Conservation (phyloP, 2,329 filamentous ascomycete species). For the Xylariales sp. region DNA sequence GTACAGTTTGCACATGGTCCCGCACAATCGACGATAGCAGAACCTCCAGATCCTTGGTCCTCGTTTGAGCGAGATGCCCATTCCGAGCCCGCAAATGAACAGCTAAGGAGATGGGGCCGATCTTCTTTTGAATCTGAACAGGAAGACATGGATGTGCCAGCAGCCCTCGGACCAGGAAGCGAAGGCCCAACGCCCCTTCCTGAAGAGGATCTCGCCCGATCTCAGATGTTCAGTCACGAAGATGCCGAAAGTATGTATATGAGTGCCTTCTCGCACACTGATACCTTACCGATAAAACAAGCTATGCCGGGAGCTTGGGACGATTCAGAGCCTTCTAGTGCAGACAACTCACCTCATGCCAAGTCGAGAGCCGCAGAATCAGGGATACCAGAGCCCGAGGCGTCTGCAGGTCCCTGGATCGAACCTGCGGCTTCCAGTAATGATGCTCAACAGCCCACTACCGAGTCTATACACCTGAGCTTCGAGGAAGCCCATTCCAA, state of each 20-base stretch:
- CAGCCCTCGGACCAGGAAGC: conserved; percentile 22
- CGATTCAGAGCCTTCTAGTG: conserved; percentile 30
- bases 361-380: conserved; percentile 10
- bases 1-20: conserved; percentile 23
- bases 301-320: conserved; percentile 52
- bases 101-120: conserved; percentile 16
- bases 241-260: conserved; percentile 86
- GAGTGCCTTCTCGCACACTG: conserved; percentile 59
- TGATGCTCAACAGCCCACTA: neutral
- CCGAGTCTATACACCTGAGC: neutral
- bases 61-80: conserved; percentile 25
- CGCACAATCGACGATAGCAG: conserved; percentile 28
- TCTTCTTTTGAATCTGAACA: conserved; percentile 11
- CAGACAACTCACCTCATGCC: conserved; percentile 15
- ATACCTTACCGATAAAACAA: conserved; percentile 24
- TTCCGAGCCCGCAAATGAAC: conserved; percentile 33
- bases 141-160: conserved; percentile 6
- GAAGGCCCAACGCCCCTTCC: conserved; percentile 21
- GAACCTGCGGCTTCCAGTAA: neutral
- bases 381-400: no score
- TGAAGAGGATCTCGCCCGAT: conserved; percentile 50
- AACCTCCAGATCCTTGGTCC: conserved; percentile 28
- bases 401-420: neutral
- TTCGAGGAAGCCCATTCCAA: no score
- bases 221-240: conserved; percentile 70